Percentiles rank a stretch among this genome's conserved stretches.
phyloP scores from a whole-genome alignment of 345 rosid genomes.

The Populus davidiana region DNA sequence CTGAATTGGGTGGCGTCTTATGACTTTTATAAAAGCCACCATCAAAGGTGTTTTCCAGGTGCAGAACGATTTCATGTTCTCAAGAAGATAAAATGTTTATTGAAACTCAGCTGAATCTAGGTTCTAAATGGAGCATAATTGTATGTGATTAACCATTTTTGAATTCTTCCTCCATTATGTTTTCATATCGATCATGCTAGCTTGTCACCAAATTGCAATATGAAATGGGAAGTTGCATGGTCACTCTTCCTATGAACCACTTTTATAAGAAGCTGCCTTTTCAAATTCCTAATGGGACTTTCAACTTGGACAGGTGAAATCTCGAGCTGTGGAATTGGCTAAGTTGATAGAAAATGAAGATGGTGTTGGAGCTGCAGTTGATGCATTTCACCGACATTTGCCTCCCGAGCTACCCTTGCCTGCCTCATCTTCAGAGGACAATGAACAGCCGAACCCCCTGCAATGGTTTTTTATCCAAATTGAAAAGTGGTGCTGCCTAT shows the following conservation, averaged over 20 bases:
- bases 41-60: not conserved
- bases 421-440: slow-evolving; percentile 36
- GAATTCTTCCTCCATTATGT: not conserved
- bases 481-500: slow-evolving; percentile 63
- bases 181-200: not conserved
- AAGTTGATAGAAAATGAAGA: slow-evolving; percentile 84
- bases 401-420: slow-evolving; percentile 68
- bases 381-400: slow-evolving; percentile 85
- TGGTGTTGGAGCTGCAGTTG: slow-evolving; percentile 86
- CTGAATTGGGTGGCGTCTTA: not conserved
- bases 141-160: not conserved
- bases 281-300: slow-evolving; percentile 1
- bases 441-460: slow-evolving; percentile 47
- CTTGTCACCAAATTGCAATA: not conserved
- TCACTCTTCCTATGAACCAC: not conserved
- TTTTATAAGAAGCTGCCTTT: not conserved
- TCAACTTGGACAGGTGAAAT: slow-evolving; percentile 54
- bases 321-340: slow-evolving; percentile 63
- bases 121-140: not conserved
- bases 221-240: not conserved
- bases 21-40: not conserved
- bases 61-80: not conserved
- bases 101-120: not conserved
- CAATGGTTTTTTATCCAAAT: slow-evolving; percentile 65
- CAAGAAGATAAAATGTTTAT: not conserved